phyloP scores from a whole-genome alignment of 2,329 filamentous ascomycete species.

The Botrytis byssoidea region DNA sequence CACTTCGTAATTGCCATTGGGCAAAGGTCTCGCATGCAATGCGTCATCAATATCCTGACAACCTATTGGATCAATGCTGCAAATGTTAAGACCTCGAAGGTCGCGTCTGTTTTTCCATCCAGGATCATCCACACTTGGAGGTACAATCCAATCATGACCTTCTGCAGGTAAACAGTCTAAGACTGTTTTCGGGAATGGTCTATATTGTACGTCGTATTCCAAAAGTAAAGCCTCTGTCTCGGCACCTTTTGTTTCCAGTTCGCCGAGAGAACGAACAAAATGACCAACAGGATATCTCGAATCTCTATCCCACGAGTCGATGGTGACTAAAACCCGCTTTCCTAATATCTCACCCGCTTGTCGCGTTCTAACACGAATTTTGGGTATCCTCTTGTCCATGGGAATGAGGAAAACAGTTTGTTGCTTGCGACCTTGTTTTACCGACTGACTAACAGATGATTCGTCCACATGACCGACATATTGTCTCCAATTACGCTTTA shows the following conservation, averaged over 20 bases:
- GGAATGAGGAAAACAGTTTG: constrained; percentile 93
- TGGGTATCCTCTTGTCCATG: constrained; percentile 97
- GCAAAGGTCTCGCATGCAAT: constrained; percentile 77
- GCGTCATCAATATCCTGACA: constrained; percentile 99
- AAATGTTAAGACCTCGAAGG: constrained; percentile 81
- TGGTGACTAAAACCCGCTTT: constrained; percentile 87
- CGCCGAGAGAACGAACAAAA: constrained; percentile 88
- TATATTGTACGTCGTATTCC: constrained; percentile 96
- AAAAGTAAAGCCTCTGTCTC: constrained; percentile 93
- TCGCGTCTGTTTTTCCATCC: constrained; percentile 87
- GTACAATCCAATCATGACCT: constrained; percentile 92
- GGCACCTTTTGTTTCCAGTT: constrained; percentile 94
- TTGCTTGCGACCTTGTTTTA: constrained; percentile 76
- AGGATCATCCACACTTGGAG: constrained; percentile 71
- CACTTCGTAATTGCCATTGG: constrained; percentile 93
- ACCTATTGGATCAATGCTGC: constrained; percentile 93
- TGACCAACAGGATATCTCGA: constrained; percentile 91
- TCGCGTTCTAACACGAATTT: constrained; percentile 87
- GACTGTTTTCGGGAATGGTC: constrained; percentile 93
- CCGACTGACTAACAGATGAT: constrained; percentile 72
- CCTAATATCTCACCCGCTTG: constrained; percentile 87
- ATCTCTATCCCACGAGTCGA: constrained; percentile 93
- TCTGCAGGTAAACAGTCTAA: constrained; percentile 88
- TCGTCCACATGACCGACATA: constrained; percentile 95
- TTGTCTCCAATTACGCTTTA: constrained; percentile 96